Base-by-base conservation (phyloP, 768 basidiomycete species). In the Rhodotorula toruloides region DNA sequence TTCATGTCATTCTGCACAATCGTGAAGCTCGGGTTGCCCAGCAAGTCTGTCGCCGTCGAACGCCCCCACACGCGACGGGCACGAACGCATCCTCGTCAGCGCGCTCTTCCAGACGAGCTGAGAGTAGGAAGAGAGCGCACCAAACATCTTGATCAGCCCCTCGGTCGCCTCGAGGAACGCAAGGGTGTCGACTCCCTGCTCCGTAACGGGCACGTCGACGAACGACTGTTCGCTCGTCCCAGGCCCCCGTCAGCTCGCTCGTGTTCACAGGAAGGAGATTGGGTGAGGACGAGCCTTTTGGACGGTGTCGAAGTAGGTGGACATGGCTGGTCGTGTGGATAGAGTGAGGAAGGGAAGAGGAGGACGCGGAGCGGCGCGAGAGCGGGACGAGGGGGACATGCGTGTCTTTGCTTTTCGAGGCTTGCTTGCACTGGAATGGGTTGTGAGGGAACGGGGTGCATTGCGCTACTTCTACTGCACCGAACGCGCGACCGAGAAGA, bases 141-240 rank as follows among this genome's bases (percentile, higher is more conserved):
- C 91, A 77, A 99, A 96, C 73, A 98, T 80, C 63, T 87, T 86
- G 65, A 92, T 87, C 52, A 99, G 83, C 44, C 91, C 94, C 62
- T 88, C 83, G 2, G 89, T 82, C 13, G 94, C 96, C 73, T 94
- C 86, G 73, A 93, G 82, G 81, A 98, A 99, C 54, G 82, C 81
- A 50, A 84, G 77, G 22, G 96, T 98, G 77, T 98, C 87, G 76
- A 98, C 84, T 67, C 94, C 94, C 73, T 82, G 83, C 72, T 90
- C 86, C 61, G 87, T 89, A 71, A 90, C 82, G 37, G 87, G 84
- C 46, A 98, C 94, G 78, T 93, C 87, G 72, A 86, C 85, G 77
- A 91, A 99, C n/a, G 90, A 93, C 94, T 98, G 70, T 34, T 37
- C 12, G 48, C 27, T 39, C 9, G 47, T 9, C 25, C 19, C 1